A percentile compares a stretch with the other conserved stretches of the same genome.
Evolutionary conservation across 495 filamentous ascomycete species (phyloP).

Genomic region (Daldinia caldariorum): DNA sequence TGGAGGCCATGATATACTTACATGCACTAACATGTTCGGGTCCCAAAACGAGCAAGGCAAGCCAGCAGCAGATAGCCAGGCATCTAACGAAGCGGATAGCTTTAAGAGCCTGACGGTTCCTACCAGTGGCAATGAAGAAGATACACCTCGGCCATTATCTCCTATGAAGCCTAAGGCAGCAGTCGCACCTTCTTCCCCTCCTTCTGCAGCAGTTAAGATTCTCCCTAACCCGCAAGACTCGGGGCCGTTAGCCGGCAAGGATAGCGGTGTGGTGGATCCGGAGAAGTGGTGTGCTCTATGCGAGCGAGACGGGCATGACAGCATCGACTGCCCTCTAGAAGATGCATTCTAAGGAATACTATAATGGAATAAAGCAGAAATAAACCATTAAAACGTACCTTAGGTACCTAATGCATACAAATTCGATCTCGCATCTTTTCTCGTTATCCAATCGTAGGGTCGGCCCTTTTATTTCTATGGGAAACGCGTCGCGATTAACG

Average conservation of each 20-base stretch:
- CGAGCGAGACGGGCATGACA: conserved; percentile 94
- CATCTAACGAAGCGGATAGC: conserved; percentile 49
- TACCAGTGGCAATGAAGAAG: conserved; percentile 47
- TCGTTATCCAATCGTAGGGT: conserved; percentile 6
- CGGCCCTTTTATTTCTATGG: conserved; percentile 30
- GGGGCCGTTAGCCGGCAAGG: conserved; percentile 83
- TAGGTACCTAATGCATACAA: too few relatives aligned
- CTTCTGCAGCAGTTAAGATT: conserved; percentile 46
- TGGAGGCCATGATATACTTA: conserved; percentile 91
- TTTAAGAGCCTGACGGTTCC: conserved; percentile 55
- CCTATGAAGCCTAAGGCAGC: conserved; percentile 55
- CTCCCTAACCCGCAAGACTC: conserved; percentile 71
- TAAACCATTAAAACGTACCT: conserved; percentile 14
- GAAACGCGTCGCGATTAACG: conserved; percentile 33
- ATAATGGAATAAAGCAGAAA: conserved; percentile 10
- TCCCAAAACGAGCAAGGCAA: conserved; percentile 52
- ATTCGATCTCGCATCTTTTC: conserved; percentile 15
- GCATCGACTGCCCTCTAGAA: conserved; percentile 94
- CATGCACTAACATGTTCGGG: conserved; percentile 89
- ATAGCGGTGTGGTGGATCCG: conserved; percentile 78
- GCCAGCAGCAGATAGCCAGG: conserved; percentile 33
- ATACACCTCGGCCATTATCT: conserved; percentile 62
- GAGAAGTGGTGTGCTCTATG: conserved; percentile 97
- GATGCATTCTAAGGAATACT: conserved; percentile 67
- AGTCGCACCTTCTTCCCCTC: conserved; percentile 32